phyloP scores from a whole-genome alignment of 2,329 filamentous ascomycete species.

The Calonectria ilicicola region DNA sequence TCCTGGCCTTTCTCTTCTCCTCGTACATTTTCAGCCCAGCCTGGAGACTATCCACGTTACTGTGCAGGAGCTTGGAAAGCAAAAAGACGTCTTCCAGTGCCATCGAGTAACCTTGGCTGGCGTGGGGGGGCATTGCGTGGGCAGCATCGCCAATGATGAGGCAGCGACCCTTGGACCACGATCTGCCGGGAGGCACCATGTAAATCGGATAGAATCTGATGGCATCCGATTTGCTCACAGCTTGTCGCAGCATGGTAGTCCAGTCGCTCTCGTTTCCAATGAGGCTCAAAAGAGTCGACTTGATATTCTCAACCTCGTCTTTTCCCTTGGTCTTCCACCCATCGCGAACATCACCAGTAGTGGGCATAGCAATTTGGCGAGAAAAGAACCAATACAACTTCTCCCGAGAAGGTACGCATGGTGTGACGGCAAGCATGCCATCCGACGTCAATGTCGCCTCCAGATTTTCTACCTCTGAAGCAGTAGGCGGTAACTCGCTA shows the following conservation, averaged over 20 bases:
- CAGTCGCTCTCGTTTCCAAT: neutral
- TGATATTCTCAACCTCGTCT: neutral
- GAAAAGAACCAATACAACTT: neutral
- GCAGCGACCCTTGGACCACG: neutral
- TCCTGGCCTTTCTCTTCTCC: neutral
- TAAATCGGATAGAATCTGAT: neutral
- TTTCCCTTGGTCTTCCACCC: neutral
- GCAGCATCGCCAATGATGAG: neutral
- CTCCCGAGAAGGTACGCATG: neutral
- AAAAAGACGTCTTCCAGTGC: neutral
- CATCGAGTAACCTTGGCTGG: neutral
- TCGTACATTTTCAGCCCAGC: neutral
- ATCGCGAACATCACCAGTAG: neutral
- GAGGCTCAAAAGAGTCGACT: neutral
- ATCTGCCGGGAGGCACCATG: neutral
- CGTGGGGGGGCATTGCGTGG: neutral
- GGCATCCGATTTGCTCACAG: neutral
- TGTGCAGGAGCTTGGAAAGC: neutral
- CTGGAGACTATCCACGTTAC: neutral
- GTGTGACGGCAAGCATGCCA: neutral
- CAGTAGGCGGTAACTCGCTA: neutral
- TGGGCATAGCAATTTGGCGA: neutral
- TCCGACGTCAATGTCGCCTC: neutral
- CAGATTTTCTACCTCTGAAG: neutral
- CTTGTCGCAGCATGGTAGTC: neutral